A percentile compares a stretch with the other conserved stretches of the same genome.
These are phyloP conservation scores for Xylaria grammica DNA, from an alignment of 495 filamentous ascomycete genomes.

Conservation along the genomic window DNA sequence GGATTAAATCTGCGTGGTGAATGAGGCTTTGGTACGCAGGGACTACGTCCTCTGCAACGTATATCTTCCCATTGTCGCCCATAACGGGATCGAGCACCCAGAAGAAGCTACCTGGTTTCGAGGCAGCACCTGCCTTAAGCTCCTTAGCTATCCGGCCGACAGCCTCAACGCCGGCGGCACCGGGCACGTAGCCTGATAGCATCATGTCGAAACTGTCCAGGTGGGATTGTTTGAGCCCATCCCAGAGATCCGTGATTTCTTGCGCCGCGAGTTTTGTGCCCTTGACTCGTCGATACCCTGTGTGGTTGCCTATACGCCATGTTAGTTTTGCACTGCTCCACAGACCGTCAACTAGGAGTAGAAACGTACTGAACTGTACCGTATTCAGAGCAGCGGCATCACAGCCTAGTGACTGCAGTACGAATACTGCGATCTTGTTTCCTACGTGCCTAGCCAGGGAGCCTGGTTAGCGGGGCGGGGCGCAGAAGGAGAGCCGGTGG, in stretches of 20 bases:
- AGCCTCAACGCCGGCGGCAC: constrained; percentile 78
- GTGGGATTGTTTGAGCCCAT: constrained; percentile 79
- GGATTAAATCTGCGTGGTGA: constrained; percentile 81
- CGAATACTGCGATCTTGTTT: constrained; percentile 92
- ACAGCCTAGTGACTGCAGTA: constrained; percentile 89
- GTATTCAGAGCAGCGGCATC: constrained; percentile 94
- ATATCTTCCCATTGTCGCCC: constrained; percentile 91
- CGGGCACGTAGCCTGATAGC: constrained; percentile 91
- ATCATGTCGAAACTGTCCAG: constrained; percentile 89
- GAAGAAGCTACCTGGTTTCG: constrained; percentile 77
- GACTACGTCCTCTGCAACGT: constrained; percentile 87
- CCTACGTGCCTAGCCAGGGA: constrained; percentile 79
- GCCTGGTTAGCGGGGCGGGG: constrained; percentile 24
- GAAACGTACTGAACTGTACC: constrained; percentile 81
- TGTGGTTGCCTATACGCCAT: constrained; percentile 77
- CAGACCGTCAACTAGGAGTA: not conserved
- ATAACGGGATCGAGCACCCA: constrained; percentile 99
- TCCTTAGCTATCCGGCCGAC: constrained; percentile 84
- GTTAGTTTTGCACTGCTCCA: not conserved
- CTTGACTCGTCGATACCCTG: constrained; percentile 84
- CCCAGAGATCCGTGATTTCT: constrained; percentile 84
- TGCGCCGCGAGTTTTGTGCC: constrained; percentile 79
- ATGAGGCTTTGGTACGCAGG: constrained; percentile 86
- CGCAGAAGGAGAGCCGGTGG: constrained; percentile 17
- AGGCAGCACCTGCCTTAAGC: constrained; percentile 67